Base-by-base conservation (phyloP, 1,284 basidiomycete species). In the Stereum hirsutum region DNA sequence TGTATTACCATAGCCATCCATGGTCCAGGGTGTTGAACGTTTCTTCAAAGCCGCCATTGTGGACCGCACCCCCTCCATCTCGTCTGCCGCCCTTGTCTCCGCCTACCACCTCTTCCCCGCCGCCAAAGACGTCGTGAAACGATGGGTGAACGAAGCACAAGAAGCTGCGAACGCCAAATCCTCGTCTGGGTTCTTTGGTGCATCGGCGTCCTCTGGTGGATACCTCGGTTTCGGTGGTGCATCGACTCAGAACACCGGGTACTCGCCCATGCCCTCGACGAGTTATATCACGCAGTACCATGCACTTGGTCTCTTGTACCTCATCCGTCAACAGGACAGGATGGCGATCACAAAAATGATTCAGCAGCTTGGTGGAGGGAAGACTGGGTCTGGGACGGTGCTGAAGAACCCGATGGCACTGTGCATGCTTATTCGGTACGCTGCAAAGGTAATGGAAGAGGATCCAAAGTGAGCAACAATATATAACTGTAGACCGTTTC, bases 321-420 rank as follows among this genome's bases (percentile, higher is more conserved):
- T 94, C 50, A 97, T 99, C 55, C 81, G 96, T 34, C 91, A 96
- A 60, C 91, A 96, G 60, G 96, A 99, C 66, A 74, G 96, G 52
- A 99, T 99, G 93, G 96, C 96, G 2, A 81, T 99, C 42, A 97
- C 92, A 35, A 99, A 99, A 70, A 94, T 99, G 87, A 93, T 99
- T 41, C 96, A 99, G 65, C 95, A 98, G 62, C 76, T 93, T 28
- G 90, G 90, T 32, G 90, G 90, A 1, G 84, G 85, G 3, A 92
- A 91, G 60, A 85, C 87, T 40, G 87, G 87, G 19, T 74, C 82
- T 42, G 83, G 82, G 14, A 87, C 81, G 11, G 81, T 85, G 17
- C 64, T 99, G 50, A 90, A 94, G 68, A 99, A 93, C 60, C 84
- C 96, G 3, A 93, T 95, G 86, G 94, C 96, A n/a, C 71, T 99